phyloP scores from a whole-genome alignment of 176 grass and related monocot genomes.

The Paspalum notatum region DNA sequence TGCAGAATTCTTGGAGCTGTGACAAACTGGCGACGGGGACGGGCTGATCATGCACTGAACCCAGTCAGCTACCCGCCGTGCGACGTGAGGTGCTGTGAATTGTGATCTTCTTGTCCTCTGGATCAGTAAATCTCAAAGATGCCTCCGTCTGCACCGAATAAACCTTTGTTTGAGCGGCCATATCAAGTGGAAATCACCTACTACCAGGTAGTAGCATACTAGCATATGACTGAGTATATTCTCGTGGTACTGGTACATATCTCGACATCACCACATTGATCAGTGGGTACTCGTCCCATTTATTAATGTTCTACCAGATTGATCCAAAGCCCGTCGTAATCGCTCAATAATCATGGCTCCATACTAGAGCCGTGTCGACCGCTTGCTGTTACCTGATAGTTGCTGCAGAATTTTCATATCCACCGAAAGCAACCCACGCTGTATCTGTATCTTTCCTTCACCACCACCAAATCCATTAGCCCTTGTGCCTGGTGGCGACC shows the following conservation, averaged over 20 bases:
- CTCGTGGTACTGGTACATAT: background rate
- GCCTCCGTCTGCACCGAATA: conserved; percentile 36
- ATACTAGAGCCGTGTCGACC: background rate
- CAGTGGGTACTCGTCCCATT: background rate
- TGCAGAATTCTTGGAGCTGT: background rate
- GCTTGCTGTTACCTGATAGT: background rate
- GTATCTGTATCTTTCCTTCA: background rate
- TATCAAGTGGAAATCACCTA: conserved; percentile 10
- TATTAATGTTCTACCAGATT: background rate
- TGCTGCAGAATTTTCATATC: conserved; percentile 3
- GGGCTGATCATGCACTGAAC: background rate
- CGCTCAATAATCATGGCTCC: conserved; percentile 36
- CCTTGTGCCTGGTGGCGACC: background rate
- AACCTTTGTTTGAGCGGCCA: conserved; percentile 10
- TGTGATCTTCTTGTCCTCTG: background rate
- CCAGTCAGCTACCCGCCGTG: background rate
- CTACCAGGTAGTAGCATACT: background rate
- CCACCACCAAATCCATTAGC: conserved; percentile 36
- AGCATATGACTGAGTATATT: conserved; percentile 47
- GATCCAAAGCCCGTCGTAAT: conserved; percentile 5
- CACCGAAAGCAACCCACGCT: conserved; percentile 11
- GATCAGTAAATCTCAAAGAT: background rate
- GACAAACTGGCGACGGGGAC: background rate
- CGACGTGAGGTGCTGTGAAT: background rate
- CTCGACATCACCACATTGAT: background rate